phyloP scores from a whole-genome alignment of 805 yeast genomes.

The Pichia manshurica region DNA sequence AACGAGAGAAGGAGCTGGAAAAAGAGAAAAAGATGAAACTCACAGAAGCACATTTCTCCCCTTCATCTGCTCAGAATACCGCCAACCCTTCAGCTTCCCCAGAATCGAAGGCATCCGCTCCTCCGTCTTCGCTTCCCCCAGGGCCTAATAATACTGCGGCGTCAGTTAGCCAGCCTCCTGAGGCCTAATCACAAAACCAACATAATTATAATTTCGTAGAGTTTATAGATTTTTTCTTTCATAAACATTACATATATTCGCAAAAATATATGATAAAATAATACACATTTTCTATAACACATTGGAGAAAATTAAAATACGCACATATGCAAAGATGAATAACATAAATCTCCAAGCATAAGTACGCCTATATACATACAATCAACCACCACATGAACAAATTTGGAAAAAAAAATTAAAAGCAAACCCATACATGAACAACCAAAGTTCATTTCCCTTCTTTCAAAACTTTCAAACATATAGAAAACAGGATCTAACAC shows the following conservation, averaged over 20 bases:
- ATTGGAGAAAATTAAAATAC: neutral
- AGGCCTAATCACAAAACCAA: too few relatives aligned
- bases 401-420: neutral
- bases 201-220: too few relatives aligned
- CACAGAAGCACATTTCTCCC: neutral
- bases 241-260: neutral
- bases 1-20: neutral
- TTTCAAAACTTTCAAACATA: too few relatives aligned
- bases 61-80: neutral
- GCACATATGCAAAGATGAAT: neutral
- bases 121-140: neutral
- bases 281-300: constrained; percentile 7
- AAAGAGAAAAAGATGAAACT: neutral
- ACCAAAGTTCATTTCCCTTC: too few relatives aligned
- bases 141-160: too few relatives aligned
- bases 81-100: neutral
- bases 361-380: neutral
- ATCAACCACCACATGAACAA: neutral
- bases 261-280: constrained; percentile 2
- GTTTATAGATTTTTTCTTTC: neutral
- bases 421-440: neutral
- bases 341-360: neutral
- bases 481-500: too few relatives aligned
- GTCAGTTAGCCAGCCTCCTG: too few relatives aligned
- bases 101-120: neutral